Percentiles rank a stretch among this genome's conserved stretches.
Conservation (phyloP, 2,329 filamentous ascomycete species). For the Fusarium aywerte region DNA sequence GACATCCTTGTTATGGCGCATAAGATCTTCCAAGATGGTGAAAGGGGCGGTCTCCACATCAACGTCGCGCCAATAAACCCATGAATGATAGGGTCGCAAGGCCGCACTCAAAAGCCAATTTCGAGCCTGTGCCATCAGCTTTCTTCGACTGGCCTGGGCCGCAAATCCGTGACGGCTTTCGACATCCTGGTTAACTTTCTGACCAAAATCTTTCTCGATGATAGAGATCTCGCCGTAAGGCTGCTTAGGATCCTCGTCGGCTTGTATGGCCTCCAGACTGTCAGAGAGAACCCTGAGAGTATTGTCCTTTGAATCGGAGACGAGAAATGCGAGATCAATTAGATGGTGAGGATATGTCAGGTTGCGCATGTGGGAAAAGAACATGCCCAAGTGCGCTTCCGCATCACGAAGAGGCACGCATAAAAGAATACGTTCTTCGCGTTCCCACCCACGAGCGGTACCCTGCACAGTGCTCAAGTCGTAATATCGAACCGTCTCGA, state of each 20-base stretch:
- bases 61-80: slow-evolving; percentile 99
- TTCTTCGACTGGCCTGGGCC: slow-evolving; percentile 90
- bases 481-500: slow-evolving; percentile 97
- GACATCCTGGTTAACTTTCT: slow-evolving; percentile 97
- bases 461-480: slow-evolving; percentile 92
- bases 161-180: slow-evolving; percentile 98
- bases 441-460: slow-evolving; percentile 92
- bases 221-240: slow-evolving; percentile 96
- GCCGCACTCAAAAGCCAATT: slow-evolving; percentile 98
- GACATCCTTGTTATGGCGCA: slow-evolving; percentile 98
- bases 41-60: slow-evolving; percentile 98
- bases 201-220: slow-evolving; percentile 98
- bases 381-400: slow-evolving; percentile 92
- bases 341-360: slow-evolving; percentile 97
- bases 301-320: slow-evolving; percentile 95
- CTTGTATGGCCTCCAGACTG: slow-evolving; percentile 82
- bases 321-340: slow-evolving; percentile 94
- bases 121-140: slow-evolving; percentile 96
- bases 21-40: slow-evolving; percentile 95
- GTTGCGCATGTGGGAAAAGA: slow-evolving; percentile 97
- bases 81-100: slow-evolving; percentile 92
- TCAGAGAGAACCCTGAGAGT: slow-evolving; percentile 81
- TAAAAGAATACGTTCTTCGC: slow-evolving; percentile 92
- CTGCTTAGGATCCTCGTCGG: slow-evolving; percentile 79
- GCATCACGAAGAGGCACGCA: slow-evolving; percentile 96